Evolutionary conservation across 306 rosid genomes (phyloP), one percentile per base, ranked within the genome.

Genomic region (Malus domestica): DNA sequence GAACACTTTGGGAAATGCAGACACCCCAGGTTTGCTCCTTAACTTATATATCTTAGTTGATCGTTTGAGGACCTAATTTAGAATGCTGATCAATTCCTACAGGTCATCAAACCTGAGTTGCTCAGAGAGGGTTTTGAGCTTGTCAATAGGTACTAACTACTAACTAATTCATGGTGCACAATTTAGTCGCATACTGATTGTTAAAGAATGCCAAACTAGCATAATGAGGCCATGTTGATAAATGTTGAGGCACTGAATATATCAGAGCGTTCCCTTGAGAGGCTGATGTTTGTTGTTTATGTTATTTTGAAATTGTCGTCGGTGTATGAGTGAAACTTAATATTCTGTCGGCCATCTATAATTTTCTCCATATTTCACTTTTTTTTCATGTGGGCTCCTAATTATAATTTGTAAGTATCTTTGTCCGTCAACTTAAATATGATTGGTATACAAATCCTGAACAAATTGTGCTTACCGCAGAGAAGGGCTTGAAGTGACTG

Each of bases 1-100:
- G 85, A 89, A 88, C 88, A 27, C 88, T 92, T 40, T 90, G 99
- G 99, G 97, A 95, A 89, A 95, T 95, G 97, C 99, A 95, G 84
- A 95, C 99, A 67, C 99, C 99, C 10, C 97, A 95, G 99, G 97
- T 94, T 83, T 69, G 11, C 35, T 80, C 55, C 42, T 60, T 51
- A 63, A 67, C 58, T 32, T 68, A 35, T 62, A 40, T 85, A 13
- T 35, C 45, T 65, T 63, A 4, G 2, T 72, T 66, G 23, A 33
- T 22, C 42, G 8, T 29, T 70, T 38, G 46, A 64, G 61, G 22
- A 55, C 22, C 25, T 64, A 40, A 55, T 55, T 8, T 45, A 42
- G 8, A 65, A 61, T 71, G 70, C 75, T 65, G 68, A 66, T 77
- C 54, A 60, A n/a, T 69, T 79, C 45, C 46, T 73, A 71, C 86